These are phyloP conservation scores for Leccinum ambiguum DNA, from an alignment of 1,284 basidiomycete genomes.

Conservation along the genomic window DNA sequence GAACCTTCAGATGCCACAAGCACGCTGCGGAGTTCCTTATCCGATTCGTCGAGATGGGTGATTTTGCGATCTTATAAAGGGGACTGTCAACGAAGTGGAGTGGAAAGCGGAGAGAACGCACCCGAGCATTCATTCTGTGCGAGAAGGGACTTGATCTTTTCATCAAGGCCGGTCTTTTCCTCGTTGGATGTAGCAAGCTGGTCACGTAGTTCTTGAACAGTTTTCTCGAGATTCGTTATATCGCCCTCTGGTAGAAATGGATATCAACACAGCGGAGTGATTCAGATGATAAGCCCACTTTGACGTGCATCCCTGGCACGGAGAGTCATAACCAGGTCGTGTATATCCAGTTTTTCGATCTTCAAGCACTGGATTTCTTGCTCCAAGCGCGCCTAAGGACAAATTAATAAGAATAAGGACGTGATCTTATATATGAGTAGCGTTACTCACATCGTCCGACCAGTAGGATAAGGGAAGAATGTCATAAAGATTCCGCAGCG, in stretches of 20 bases:
- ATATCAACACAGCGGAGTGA: not conserved
- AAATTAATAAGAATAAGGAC: no score
- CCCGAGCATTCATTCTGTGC: not conserved
- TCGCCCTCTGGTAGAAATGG: no score
- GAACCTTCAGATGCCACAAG: not conserved
- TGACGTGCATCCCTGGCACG: no score
- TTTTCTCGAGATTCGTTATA: not conserved
- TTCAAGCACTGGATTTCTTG: not conserved
- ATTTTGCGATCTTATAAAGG: not conserved
- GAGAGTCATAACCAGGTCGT: no score
- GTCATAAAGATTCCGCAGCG: no score
- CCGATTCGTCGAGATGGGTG: not conserved
- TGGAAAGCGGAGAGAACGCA: not conserved
- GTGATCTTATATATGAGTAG: no score
- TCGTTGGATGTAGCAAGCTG: not conserved
- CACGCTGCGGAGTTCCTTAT: not conserved
- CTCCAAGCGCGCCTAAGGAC: not conserved
- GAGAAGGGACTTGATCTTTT: not conserved
- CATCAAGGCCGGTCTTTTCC: not conserved
- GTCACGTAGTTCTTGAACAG: not conserved
- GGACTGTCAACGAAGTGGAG: not conserved
- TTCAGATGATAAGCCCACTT: no score
- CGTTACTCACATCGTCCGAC: no score
- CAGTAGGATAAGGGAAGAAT: no score
- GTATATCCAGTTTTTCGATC: not conserved